Base-by-base conservation (phyloP, 2,329 filamentous ascomycete species). In the Diaporthe eres region DNA sequence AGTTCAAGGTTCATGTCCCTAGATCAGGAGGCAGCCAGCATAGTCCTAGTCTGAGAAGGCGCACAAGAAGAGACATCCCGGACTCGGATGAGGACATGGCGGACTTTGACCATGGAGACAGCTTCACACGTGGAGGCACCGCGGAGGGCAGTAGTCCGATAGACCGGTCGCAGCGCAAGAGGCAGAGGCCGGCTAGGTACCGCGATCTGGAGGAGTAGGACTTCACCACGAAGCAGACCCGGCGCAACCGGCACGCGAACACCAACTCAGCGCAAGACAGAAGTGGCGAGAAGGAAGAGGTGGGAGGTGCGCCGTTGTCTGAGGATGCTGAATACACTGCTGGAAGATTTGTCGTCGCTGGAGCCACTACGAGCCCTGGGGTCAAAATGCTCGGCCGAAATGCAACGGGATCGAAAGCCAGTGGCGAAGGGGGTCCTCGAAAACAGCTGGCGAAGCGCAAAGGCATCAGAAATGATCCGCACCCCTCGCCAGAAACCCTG, bases 131-230 rank as follows among this genome's bases (percentile, higher is more conserved):
- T 22, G 76, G 75, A 60, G 68, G 70, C 47, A 75, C 55, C 25
- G 58, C 68, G 25, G 76, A 77, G 15, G 76, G 74, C 42, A 76
- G 68, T 44, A 74, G 75, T 49, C 68, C 72, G 3, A 31, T 74
- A 28, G 72, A 74, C 42, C 76, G 76, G n/a, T 76, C 76, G 37
- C 74, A 76, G 25, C 74, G 76, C n/a, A 71, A 61, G 51, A 75
- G 76, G 39, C 75, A 76, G 72, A 77, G 65, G 61, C 76, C 76
- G 51, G 76, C 76, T 44, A 74, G 76, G 49, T 77, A 77, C 72
- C 76, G 76, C 55, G 75, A 76, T 31, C 31, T 51, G 72, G 76
- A 74, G 60, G 76, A 77, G 70, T 77, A 77, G 76, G 76, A 75
- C 57, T 67, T 75, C 71, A 65, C 73, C 42, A 44, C 7, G 31